These are phyloP conservation scores for Phytophthora fragariae DNA, from an alignment of 352 stramenopile species.

Conservation along the genomic window DNA sequence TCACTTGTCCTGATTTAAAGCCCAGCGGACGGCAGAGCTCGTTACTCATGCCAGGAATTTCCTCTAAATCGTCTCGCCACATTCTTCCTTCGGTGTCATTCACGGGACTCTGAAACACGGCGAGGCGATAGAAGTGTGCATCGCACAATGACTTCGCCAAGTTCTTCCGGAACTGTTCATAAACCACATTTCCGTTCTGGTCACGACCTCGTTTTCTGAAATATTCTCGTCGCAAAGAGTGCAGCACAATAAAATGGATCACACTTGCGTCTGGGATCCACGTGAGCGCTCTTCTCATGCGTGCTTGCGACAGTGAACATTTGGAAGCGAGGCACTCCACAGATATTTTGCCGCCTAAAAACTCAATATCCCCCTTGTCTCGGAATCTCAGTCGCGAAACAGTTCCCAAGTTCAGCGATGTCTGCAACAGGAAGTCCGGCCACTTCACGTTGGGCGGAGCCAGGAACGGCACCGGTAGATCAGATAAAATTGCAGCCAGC, in stretches of 20 bases:
- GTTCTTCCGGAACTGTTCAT: neutral
- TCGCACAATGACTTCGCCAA: neutral
- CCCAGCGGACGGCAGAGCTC: neutral
- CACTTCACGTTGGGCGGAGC: neutral
- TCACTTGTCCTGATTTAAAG: neutral
- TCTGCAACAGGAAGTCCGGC: neutral
- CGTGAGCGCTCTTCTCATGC: neutral
- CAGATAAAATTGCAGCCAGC: neutral
- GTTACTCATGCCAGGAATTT: neutral
- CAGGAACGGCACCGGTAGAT: neutral
- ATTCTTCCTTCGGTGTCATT: neutral
- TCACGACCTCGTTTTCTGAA: neutral
- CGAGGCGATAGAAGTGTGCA: slow-evolving; percentile 3
- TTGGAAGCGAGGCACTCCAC: neutral
- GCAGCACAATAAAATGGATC: neutral
- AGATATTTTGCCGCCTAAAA: slow-evolving; percentile 3
- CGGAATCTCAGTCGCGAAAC: neutral
- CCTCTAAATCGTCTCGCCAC: slow-evolving; percentile 1
- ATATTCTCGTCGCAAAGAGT: neutral
- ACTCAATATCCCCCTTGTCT: neutral
- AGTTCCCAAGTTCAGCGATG: neutral
- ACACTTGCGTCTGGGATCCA: neutral
- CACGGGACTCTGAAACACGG: neutral
- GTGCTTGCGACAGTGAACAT: neutral
- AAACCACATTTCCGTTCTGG: neutral